Evolutionary conservation across 1,139 yeast species (phyloP), one percentile per base, ranked within the genome.

Genomic region (Blastobotrys malaysiensis): DNA sequence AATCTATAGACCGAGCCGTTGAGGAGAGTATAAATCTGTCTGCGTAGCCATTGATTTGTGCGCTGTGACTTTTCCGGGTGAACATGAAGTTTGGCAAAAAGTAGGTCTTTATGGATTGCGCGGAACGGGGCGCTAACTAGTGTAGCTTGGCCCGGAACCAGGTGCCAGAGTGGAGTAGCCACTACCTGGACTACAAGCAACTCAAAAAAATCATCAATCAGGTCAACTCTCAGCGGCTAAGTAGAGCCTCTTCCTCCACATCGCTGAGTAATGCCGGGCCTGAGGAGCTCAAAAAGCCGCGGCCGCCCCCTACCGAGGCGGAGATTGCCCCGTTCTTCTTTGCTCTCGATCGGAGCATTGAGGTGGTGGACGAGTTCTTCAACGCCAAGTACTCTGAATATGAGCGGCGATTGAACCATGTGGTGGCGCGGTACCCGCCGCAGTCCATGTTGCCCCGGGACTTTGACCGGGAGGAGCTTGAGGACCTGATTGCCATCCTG

Each of bases 61-160:
- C 26, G 7, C 11, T 27, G 21, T 39, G 20, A 22, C 21, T 36
- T 16, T 11, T 3, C n/a, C 48, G 31, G 50, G 43, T n/a, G 39
- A 45, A 18, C 21, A 88, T 88, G 96, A 88, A 88, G 78, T 88
- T 88, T 70, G 96, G 95, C 43, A 88, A 88, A 69, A 86, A 89
- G 68, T 76, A 55, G 39, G 72, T 53, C 22, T 44, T 14, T 19
- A 20, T 11, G 11, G 5, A 22, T 44, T 20, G 19, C 24, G 46
- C 20, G 31, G 11, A 45, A 49, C 27, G 31, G 48, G 51, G 19
- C 43, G 45, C 53, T 48, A 48, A 49, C 49, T 4, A 71, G 27
- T 46, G n/a, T 48, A 74, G 78, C 39, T 75, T 88, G 62, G 72
- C 84, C 44, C 76, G 88, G 55, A 96, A 91, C 70, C 96, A 89